A percentile compares a stretch with the other conserved stretches of the same genome.
Evolutionary conservation across 805 yeast genomes (phyloP).

Genomic region (Myxozyma kluyveri): DNA sequence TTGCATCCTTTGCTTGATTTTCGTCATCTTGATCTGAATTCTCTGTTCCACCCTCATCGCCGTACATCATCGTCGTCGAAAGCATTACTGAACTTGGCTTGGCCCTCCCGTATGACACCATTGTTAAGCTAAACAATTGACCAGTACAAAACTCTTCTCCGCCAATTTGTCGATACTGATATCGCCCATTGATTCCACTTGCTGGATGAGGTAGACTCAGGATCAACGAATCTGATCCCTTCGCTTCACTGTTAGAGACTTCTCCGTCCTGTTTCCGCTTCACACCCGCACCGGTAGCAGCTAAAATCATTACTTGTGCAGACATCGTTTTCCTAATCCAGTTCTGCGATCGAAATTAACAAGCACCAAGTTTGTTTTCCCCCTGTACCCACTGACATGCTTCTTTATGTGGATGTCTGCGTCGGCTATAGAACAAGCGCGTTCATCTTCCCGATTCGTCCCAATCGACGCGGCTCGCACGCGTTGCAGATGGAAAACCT

Average conservation of each 20-base stretch:
- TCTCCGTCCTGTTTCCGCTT: background rate
- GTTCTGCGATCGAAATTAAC: too few species aligned
- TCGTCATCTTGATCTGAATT: too few species aligned
- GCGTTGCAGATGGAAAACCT: too few species aligned
- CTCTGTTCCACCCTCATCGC: too few species aligned
- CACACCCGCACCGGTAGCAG: too few species aligned
- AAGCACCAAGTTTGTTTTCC: too few species aligned
- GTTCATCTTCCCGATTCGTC: too few species aligned
- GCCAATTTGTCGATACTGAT: conserved; percentile 1
- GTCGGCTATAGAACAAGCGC: too few species aligned
- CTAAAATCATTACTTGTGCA: conserved; percentile 3
- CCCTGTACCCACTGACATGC: too few species aligned
- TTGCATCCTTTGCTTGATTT: background rate
- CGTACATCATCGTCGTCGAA: too few species aligned
- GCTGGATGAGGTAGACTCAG: conserved; percentile 26
- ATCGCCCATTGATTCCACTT: conserved; percentile 16
- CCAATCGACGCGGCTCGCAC: too few species aligned
- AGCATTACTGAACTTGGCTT: conserved; percentile 15
- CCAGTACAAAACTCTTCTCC: background rate
- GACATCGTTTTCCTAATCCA: conserved; percentile 7
- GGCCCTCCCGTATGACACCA: conserved; percentile 3
- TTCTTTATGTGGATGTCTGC: too few species aligned
- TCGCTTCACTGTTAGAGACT: background rate
- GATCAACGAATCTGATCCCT: background rate
- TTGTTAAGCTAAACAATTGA: conserved; percentile 5